Evolutionary conservation across 2,329 filamentous ascomycete genomes (phyloP).

Genomic region (Aspergillus hortae): DNA sequence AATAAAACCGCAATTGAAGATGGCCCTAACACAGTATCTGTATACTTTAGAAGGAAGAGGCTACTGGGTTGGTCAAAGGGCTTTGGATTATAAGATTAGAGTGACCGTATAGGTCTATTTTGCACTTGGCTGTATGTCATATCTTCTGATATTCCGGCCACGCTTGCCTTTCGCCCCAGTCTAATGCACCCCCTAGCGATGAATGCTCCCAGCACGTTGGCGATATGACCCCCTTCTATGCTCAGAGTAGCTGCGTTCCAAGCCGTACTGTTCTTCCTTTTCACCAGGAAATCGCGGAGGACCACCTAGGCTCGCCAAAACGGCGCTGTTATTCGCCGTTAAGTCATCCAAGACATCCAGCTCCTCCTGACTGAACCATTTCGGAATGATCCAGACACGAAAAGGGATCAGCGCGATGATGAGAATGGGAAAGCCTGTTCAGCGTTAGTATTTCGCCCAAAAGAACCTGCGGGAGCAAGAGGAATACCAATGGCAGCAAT

Average conservation of each 20-base stretch:
- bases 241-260: slow-evolving; percentile 19
- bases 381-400: slow-evolving; percentile 48
- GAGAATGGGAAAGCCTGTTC: slow-evolving; percentile 52
- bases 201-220: slow-evolving; percentile 21
- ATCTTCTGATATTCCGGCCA: too few species aligned
- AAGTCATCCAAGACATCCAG: slow-evolving; percentile 51
- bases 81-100: too few species aligned
- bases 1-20: too few species aligned
- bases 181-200: not conserved
- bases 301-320: slow-evolving; percentile 52
- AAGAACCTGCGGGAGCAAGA: not conserved
- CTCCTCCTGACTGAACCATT: slow-evolving; percentile 49
- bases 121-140: too few species aligned
- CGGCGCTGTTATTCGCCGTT: slow-evolving; percentile 53
- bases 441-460: not conserved
- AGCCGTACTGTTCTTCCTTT: slow-evolving; percentile 16
- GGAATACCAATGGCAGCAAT: slow-evolving; percentile 51
- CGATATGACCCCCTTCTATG: slow-evolving; percentile 15
- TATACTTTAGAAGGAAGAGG: too few species aligned
- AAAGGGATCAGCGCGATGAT: slow-evolving; percentile 56
- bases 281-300: slow-evolving; percentile 40
- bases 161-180: too few species aligned
- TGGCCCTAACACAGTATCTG: too few species aligned
- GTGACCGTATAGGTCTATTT: too few species aligned
- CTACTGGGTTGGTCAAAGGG: too few species aligned